Evolutionary conservation across 2,329 filamentous ascomycete genomes (phyloP), one percentile per base, ranked within the genome.

Genomic region (Sclerotinia nivalis): DNA sequence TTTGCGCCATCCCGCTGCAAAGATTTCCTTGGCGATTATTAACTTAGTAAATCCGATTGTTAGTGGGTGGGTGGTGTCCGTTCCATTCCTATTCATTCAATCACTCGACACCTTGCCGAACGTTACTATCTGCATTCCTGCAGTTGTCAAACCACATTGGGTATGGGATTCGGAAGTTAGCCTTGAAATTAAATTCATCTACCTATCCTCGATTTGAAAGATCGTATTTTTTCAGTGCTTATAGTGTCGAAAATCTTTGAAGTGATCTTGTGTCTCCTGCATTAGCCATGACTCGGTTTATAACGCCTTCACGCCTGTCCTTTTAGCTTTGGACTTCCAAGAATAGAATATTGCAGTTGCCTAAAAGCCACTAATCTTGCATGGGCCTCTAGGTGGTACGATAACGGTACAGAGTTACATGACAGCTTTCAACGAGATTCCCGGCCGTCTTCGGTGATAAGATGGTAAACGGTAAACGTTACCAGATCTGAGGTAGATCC

Each of bases 1-100:
- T 62, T n/a, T 62, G 31, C 56, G 56, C 34, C 56, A 61, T 62
- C 55, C 55, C 55, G 66, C 55, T 60, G 55, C 66, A 43, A 40
- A 66, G 40, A 13, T n/a, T 22, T 22, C 1, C 50, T 66, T 66
- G 62, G 62, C 50, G 25, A 66, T 66, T 15, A 15, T n/a, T 52
- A 64, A 64, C 25, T 15, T 40, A 28, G 60, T 40, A 64, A 31
- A 47, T 52, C 60, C 47, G 45, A 64, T 64, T 10, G 22, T 20
- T 25, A 52, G 7, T 40, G 40, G 40, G 40, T 43, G 40, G 58
- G 47, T 28, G 45, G 8, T 12, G 45, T 20, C 25, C 22, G 31
- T n/a, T 40, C 2, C 28, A 52, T 64, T 64, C 22, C 60, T 64
- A 50, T 64, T 37, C 45, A 31, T 10, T 64, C 31, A 37, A 25